These are phyloP conservation scores for Periconia digitata DNA, from an alignment of 2,329 filamentous ascomycete genomes.

Conservation along the genomic window DNA sequence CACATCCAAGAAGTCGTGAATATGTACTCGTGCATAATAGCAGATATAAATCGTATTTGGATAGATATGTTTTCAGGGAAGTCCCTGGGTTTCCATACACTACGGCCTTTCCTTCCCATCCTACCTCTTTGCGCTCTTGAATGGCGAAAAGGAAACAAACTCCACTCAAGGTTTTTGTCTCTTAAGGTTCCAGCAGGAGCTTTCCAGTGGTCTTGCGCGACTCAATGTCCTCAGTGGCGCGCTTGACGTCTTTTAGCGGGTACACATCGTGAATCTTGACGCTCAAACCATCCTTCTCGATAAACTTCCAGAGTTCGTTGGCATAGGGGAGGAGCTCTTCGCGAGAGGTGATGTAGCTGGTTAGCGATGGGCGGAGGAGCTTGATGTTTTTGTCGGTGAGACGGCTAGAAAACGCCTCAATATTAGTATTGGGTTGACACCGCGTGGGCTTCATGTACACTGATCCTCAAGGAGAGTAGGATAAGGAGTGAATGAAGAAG, in stretches of 20 bases:
- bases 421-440: neutral
- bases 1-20: no score
- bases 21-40: no score
- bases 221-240: conserved; percentile 76
- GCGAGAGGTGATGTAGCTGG: conserved; percentile 59
- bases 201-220: conserved; percentile 83
- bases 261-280: conserved; percentile 77
- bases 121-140: neutral
- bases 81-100: no score
- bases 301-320: conserved; percentile 71
- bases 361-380: conserved; percentile 73
- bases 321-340: conserved; percentile 73
- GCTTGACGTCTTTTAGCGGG: conserved; percentile 69
- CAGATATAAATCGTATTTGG: no score
- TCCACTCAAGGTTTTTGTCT: neutral
- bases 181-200: conserved; percentile 68
- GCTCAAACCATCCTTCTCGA: conserved; percentile 69
- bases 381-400: conserved; percentile 75
- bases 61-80: no score
- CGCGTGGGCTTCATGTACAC: neutral
- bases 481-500: conserved; percentile 1
- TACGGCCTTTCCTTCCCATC: neutral
- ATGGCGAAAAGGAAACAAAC: neutral
- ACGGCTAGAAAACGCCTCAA: conserved; percentile 36
- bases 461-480: neutral